Conservation (phyloP, 306 rosid genomes). For the Rosa persica region DNA sequence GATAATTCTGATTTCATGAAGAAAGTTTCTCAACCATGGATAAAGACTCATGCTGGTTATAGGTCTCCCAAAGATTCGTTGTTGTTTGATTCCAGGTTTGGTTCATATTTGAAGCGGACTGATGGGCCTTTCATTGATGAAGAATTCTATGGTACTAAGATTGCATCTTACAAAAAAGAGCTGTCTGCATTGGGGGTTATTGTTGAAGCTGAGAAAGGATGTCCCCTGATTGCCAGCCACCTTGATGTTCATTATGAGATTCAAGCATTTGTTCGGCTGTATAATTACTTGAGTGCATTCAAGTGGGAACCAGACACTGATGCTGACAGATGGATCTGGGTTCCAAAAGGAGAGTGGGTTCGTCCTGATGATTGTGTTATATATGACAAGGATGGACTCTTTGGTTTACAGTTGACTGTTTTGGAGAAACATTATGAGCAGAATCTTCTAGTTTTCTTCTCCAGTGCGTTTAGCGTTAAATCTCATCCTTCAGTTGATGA, state of each 20-base stretch:
- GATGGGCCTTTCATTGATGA: conserved; percentile 79
- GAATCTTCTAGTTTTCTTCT: conserved; percentile 43
- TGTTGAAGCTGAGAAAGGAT: conserved; percentile 37
- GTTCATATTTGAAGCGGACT: conserved; percentile 29
- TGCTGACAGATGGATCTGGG: conserved; percentile 51
- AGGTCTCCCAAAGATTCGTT: conserved; percentile 49
- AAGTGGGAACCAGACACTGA: conserved; percentile 48
- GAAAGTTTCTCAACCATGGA: conserved; percentile 51
- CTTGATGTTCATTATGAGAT: conserved; percentile 35
- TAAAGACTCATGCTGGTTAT: conserved; percentile 62
- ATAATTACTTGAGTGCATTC: conserved; percentile 39
- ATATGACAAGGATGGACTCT: conserved; percentile 53
- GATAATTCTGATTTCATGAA: conserved; percentile 20
- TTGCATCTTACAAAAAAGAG: conserved; percentile 43
- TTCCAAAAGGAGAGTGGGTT: conserved; percentile 48
- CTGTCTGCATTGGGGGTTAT: conserved; percentile 57
- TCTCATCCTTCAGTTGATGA: conserved; percentile 49
- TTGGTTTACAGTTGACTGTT: conserved; percentile 43
- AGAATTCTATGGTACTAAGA: conserved; percentile 41
- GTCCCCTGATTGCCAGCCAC: conserved; percentile 43
- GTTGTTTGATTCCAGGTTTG: conserved; percentile 50
- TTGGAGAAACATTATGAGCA: conserved; percentile 38
- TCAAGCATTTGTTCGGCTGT: conserved; percentile 38
- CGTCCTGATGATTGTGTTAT: conserved; percentile 48
- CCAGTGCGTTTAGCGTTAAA: conserved; percentile 37